Percentiles rank a stretch among this genome's conserved stretches.
Evolutionary conservation across 1,139 yeast genomes (phyloP).

Genomic region (Fermentozyma sake): DNA sequence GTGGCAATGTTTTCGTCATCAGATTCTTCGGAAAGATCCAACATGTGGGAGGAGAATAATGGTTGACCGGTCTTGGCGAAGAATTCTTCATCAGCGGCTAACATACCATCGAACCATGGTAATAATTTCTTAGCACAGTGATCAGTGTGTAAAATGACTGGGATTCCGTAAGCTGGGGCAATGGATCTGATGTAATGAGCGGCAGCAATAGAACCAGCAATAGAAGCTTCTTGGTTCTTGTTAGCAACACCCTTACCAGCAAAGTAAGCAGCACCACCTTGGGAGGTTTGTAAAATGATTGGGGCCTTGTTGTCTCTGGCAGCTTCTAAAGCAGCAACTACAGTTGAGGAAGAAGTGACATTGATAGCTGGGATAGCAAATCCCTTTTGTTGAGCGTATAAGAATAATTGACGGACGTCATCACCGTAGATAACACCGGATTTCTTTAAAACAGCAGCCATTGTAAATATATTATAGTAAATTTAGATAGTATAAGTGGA

Average conservation of each 20-base stretch:
- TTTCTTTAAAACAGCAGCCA: slow-evolving; percentile 73
- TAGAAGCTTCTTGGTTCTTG: slow-evolving; percentile 89
- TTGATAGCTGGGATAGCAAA: slow-evolving; percentile 98
- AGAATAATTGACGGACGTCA: slow-evolving; percentile 88
- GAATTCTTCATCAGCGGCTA: slow-evolving; percentile 93
- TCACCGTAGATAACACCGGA: slow-evolving; percentile 99
- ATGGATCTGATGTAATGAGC: slow-evolving; percentile 95
- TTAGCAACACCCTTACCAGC: slow-evolving; percentile 99
- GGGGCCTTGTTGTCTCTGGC: slow-evolving; percentile 96
- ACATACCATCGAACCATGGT: slow-evolving; percentile 99
- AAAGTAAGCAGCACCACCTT: slow-evolving; percentile 99
- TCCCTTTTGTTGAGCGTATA: slow-evolving; percentile 88
- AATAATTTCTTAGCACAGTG: slow-evolving; percentile 98
- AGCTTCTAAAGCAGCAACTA: slow-evolving; percentile 94
- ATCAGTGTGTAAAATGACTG: slow-evolving; percentile 96
- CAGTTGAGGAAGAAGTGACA: slow-evolving; percentile 97
- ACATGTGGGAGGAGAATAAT: slow-evolving; percentile 97
- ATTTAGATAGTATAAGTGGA: too few species aligned
- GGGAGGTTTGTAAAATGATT: slow-evolving; percentile 93
- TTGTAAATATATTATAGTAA: slow-evolving; percentile 11
- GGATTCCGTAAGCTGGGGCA: slow-evolving; percentile 95
- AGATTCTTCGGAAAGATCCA: slow-evolving; percentile 94
- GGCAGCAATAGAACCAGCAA: slow-evolving; percentile 95
- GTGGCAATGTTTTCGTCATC: slow-evolving; percentile 94
- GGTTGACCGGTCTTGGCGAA: slow-evolving; percentile 86